Conservation (phyloP, 2,329 filamentous ascomycete genomes). For the Pseudocercospora fijiensis region DNA sequence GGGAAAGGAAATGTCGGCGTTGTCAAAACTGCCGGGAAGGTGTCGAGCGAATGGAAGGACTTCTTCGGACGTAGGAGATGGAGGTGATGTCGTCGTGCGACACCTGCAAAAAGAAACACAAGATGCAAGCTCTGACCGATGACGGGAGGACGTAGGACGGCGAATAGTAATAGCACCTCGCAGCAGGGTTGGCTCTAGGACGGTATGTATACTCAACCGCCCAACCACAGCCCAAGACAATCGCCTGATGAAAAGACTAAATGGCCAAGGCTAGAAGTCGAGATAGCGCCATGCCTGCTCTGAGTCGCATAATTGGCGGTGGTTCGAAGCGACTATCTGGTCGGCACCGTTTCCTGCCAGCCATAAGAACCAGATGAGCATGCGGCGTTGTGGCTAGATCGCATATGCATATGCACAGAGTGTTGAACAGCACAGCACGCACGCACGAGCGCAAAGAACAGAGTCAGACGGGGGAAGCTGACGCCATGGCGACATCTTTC, state of each 20-base stretch:
- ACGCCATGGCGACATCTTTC: constrained; percentile 1
- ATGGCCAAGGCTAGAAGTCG: neutral
- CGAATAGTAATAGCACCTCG: neutral
- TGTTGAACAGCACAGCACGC: neutral
- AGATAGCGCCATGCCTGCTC: constrained; percentile 6
- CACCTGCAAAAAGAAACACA: neutral
- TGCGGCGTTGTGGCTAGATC: constrained; percentile 1
- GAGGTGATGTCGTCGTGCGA: neutral
- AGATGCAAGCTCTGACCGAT: neutral
- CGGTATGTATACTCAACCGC: constrained; percentile 4
- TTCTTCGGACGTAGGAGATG: neutral
- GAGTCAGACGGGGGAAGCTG: constrained; percentile 1
- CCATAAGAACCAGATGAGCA: constrained; percentile 2
- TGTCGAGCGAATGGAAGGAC: neutral
- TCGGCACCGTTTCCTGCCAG: constrained; percentile 4
- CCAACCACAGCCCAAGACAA: constrained; percentile 7
- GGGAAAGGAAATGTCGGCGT: constrained; percentile 2
- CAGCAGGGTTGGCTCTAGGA: constrained; percentile 6
- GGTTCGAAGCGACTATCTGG: constrained; percentile 1
- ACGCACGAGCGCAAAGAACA: neutral
- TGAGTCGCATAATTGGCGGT: constrained; percentile 3
- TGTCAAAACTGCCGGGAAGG: neutral
- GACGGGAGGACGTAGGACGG: constrained; percentile 5
- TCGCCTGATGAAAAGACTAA: constrained; percentile 3
- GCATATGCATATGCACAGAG: neutral